Evolutionary conservation across 108 stramenopile genomes (phyloP).

Genomic region (Fragilaria crotonensis): DNA sequence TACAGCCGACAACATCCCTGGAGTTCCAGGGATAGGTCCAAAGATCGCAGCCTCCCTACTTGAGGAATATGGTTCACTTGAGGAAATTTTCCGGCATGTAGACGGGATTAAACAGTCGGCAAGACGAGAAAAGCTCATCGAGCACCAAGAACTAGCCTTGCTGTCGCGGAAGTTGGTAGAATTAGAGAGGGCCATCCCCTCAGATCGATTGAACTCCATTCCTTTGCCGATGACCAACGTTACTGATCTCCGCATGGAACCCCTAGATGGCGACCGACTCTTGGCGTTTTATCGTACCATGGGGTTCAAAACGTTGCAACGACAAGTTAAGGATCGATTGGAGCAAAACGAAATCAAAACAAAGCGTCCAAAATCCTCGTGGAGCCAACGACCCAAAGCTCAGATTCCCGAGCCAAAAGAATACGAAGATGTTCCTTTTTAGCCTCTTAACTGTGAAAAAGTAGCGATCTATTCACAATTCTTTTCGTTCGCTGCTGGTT

Average conservation of each 20-base stretch:
- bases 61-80: conserved; percentile 59
- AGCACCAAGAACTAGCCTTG: conserved; percentile 39
- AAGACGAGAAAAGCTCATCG: conserved; percentile 51
- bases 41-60: conserved; percentile 77
- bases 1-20: conserved; percentile 80
- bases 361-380: not conserved
- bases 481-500: too few relatives aligned
- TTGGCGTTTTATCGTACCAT: conserved; percentile 52
- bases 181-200: conserved; percentile 27
- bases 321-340: conserved; percentile 27
- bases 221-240: conserved; percentile 4
- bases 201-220: conserved; percentile 19
- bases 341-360: conserved; percentile 1
- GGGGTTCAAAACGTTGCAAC: conserved; percentile 45
- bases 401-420: conserved; percentile 53
- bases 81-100: conserved; percentile 38
- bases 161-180: conserved; percentile 42
- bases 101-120: conserved; percentile 55
- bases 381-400: conserved; percentile 15
- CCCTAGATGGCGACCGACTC: conserved; percentile 38
- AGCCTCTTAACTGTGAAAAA: too few relatives aligned
- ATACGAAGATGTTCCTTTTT: conserved; percentile 55
- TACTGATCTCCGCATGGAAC: conserved; percentile 36
- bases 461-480: too few relatives aligned
- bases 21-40: conserved; percentile 83